These are phyloP conservation scores for Saturnispora diversa DNA, from an alignment of 805 yeast genomes.

Conservation along the genomic window DNA sequence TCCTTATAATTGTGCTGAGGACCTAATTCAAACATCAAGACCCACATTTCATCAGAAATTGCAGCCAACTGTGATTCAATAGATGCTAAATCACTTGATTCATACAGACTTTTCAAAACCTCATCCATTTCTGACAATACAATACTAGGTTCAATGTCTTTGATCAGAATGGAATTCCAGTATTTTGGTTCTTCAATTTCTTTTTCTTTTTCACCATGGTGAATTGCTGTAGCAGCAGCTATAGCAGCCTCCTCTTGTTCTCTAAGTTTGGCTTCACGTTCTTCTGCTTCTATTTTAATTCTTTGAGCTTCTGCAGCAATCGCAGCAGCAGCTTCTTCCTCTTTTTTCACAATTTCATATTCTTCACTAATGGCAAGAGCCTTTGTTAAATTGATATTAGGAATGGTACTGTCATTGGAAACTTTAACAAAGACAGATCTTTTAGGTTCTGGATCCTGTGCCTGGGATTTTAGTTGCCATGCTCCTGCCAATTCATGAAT, in stretches of 20 bases:
- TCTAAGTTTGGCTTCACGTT: constrained; percentile 18
- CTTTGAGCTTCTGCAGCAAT: constrained; percentile 23
- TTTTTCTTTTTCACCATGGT: neutral
- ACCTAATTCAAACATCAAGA: constrained; percentile 13
- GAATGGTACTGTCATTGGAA: constrained; percentile 28
- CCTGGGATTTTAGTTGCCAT: constrained; percentile 53
- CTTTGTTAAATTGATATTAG: constrained; percentile 40
- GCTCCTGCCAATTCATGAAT: constrained; percentile 58
- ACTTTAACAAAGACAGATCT: constrained; percentile 59
- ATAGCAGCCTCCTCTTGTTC: constrained; percentile 12
- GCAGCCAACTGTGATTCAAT: constrained; percentile 8
- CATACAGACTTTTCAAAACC: constrained; percentile 9
- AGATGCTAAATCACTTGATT: constrained; percentile 2
- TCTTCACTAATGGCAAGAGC: constrained; percentile 32
- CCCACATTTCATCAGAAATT: constrained; percentile 12
- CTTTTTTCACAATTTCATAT: constrained; percentile 23
- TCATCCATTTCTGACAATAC: constrained; percentile 38
- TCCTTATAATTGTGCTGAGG: constrained; percentile 9
- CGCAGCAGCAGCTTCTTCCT: constrained; percentile 24
- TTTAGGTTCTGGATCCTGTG: constrained; percentile 77
- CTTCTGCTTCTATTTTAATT: constrained; percentile 23
- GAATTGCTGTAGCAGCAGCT: neutral
- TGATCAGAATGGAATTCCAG: constrained; percentile 49
- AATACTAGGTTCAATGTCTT: constrained; percentile 46
- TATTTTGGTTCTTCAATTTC: constrained; percentile 10